A percentile compares a stretch with the other conserved stretches of the same genome.
Evolutionary conservation across 2,329 filamentous ascomycete species (phyloP).

Genomic region (Macroventuria anomochaeta): DNA sequence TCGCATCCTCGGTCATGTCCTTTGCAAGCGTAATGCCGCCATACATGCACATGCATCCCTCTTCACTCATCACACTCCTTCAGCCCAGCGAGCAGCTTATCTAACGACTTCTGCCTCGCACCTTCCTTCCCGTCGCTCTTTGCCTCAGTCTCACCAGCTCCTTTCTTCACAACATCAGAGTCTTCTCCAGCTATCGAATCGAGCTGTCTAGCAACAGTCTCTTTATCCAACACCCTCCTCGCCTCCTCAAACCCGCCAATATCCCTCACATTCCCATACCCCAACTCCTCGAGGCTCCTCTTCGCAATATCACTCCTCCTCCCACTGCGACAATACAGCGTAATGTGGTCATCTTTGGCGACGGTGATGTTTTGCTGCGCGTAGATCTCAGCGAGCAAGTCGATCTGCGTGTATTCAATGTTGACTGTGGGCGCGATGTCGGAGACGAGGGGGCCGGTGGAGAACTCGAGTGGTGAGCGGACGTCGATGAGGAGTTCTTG

Average conservation of each 20-base stretch:
- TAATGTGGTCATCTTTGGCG: slow-evolving; percentile 39
- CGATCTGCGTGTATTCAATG: slow-evolving; percentile 48
- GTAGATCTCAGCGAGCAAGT: slow-evolving; percentile 33
- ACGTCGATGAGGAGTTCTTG: slow-evolving; percentile 45
- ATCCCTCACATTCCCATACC: slow-evolving; percentile 42
- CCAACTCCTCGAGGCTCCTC: slow-evolving; percentile 36
- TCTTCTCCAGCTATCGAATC: slow-evolving; percentile 5
- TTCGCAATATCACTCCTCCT: slow-evolving; percentile 44
- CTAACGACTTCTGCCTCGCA: slow-evolving; percentile 26
- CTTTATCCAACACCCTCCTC: slow-evolving; percentile 34
- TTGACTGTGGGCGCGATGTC: slow-evolving; percentile 41
- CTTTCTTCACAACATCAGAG: no score
- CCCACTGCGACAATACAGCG: slow-evolving; percentile 48
- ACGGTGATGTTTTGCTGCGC: slow-evolving; percentile 25
- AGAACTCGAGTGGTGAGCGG: slow-evolving; percentile 46
- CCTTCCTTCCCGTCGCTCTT: slow-evolving; percentile 2
- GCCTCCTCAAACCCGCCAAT: slow-evolving; percentile 48
- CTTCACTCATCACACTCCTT: slow-evolving; percentile 20
- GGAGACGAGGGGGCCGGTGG: slow-evolving; percentile 38
- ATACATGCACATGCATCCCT: background rate
- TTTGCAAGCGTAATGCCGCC: no score
- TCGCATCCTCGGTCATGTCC: no score
- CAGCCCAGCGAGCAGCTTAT: slow-evolving; percentile 36
- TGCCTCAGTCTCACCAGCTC: background rate
- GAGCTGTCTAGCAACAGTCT: slow-evolving; percentile 30